Evolutionary conservation across 2,329 filamentous ascomycete genomes (phyloP).

Genomic region (Thyridium curvatum): DNA sequence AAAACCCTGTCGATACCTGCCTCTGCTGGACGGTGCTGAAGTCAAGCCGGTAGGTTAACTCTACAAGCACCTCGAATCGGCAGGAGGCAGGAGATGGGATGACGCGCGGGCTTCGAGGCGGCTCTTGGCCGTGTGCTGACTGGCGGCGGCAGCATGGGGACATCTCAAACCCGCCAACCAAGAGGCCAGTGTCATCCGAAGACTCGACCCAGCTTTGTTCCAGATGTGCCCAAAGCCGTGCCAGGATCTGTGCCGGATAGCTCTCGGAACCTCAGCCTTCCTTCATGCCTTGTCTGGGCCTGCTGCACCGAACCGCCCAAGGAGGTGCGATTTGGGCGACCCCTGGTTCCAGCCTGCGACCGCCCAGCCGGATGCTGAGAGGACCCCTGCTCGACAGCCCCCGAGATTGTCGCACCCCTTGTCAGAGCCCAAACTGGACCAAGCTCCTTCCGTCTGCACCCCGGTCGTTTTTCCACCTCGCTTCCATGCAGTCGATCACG

Average conservation of each 20-base stretch:
- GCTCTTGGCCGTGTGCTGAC: not conserved
- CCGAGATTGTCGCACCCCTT: constrained; percentile 8
- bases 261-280: not conserved
- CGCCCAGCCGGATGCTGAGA: no score
- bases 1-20: no score
- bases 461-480: constrained; percentile 14
- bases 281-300: constrained; percentile 1
- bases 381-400: not conserved
- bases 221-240: not conserved
- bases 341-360: no score
- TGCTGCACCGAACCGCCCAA: not conserved
- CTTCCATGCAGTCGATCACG: constrained; percentile 18
- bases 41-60: no score
- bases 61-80: no score
- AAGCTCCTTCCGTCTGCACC: constrained; percentile 12
- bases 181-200: not conserved
- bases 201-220: not conserved
- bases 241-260: not conserved
- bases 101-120: not conserved
- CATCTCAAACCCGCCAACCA: not conserved
- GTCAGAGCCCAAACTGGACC: constrained; percentile 15
- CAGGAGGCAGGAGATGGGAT: not conserved
- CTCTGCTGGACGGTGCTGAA: no score
- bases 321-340: not conserved
- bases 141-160: not conserved